Base-by-base conservation (phyloP, 1,139 yeast genomes). In the Yamadazyma spencermartinsiae region DNA sequence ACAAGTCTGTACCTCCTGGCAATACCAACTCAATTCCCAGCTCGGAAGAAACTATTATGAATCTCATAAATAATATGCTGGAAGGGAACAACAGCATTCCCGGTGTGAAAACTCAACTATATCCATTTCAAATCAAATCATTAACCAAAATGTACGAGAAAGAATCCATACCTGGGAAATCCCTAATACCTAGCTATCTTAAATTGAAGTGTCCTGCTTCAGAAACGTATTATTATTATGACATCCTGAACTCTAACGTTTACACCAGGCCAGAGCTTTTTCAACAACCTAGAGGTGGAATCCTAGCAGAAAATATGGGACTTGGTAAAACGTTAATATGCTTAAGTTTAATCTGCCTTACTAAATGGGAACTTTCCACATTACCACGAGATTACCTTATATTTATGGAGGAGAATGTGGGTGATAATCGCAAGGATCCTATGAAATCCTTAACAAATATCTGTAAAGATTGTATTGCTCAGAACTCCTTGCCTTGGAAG, bases 241-340 rank as follows among this genome's bases (percentile, higher is more conserved):
- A 79, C 48, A 43, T 67, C 1, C 42, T 54, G 4, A 51, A 47
- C 1, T 48, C 63, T 27, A 44, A 47, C 3, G 55, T 75, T 18
- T 55, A 50, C 24, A 18, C 29, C 2, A 42, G 52, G 3, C 79
- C 84, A 0, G 72, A 66, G 17, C 44, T 58, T 2, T 76, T 68
- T 49, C 46, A 51, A 15, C 60, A 77, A 3, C 81, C 86, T 0
- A 58, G 73, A 45, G 89, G 89, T 12, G 90, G 89, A 0, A 80
- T 83, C 2, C 59, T 83, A 10, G 87, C 87, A 0, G 90, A 83
- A 47, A 82, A 81, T 71, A 83, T 83, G 89, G 90, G 89, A 0
- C 59, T 82, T 13, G 90, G 90, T 0, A 83, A 83, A 52, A 82
- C 89, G 0, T 65, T 80, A 31, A 82, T 83, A 4, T 81, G 87